These are phyloP conservation scores for Cryptococcus floricola DNA, from an alignment of 1,284 basidiomycete genomes.

Conservation along the genomic window DNA sequence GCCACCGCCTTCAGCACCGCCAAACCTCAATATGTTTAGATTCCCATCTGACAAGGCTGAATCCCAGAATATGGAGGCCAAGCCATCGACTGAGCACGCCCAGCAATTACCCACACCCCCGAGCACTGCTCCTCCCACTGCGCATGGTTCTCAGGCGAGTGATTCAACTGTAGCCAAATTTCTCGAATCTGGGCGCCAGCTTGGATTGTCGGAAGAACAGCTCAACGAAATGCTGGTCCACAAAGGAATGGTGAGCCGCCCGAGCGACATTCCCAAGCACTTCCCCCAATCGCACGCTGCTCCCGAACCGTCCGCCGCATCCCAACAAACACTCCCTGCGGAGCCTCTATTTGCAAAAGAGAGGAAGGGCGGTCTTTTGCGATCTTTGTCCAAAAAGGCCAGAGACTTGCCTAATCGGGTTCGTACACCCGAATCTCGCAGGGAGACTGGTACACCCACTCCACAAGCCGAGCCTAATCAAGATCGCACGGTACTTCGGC, in stretches of 20 bases:
- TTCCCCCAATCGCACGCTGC: not conserved
- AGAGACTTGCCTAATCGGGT: constrained; percentile 5
- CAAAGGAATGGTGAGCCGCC: constrained; percentile 22
- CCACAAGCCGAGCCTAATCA: not conserved
- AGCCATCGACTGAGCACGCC: too few species aligned
- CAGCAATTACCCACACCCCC: constrained; percentile 12
- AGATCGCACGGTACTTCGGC: constrained; percentile 25
- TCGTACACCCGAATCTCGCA: not conserved
- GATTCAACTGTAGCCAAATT: constrained; percentile 34
- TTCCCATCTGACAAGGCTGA: constrained; percentile 17
- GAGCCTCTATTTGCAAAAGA: constrained; percentile 5
- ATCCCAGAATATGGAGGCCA: too few species aligned
- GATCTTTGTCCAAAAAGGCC: constrained; percentile 24
- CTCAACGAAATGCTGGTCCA: constrained; percentile 34
- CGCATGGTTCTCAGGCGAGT: constrained; percentile 6
- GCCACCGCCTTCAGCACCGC: constrained; percentile 10
- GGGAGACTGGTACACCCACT: not conserved
- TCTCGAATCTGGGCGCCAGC: constrained; percentile 35
- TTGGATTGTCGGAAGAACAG: constrained; percentile 35
- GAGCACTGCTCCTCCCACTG: constrained; percentile 13
- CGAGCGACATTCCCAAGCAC: not conserved
- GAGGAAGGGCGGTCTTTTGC: constrained; percentile 22
- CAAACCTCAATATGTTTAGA: constrained; percentile 21
- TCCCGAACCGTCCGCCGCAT: not conserved
- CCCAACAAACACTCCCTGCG: not conserved